phyloP scores from a whole-genome alignment of 2,329 filamentous ascomycete genomes.

The Penicillium griseofulvum region DNA sequence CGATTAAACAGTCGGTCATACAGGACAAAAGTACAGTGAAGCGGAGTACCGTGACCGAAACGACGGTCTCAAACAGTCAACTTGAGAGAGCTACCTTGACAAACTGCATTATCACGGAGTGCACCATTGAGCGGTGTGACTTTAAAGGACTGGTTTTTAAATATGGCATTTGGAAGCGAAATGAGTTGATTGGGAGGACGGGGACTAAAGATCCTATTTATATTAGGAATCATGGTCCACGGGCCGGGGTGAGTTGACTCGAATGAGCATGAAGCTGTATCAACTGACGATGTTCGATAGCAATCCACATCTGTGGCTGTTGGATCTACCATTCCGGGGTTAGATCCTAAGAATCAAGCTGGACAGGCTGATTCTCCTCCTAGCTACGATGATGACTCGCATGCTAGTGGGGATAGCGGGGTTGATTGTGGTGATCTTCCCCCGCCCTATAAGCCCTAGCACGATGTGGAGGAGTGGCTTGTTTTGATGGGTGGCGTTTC shows the following conservation, averaged over 20 bases:
- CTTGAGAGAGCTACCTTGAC: conserved; percentile 11
- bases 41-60: conserved; percentile 13
- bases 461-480: not conserved
- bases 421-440: not conserved
- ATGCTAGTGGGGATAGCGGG: not conserved
- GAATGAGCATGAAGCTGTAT: not conserved
- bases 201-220: conserved; percentile 16
- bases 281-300: not conserved
- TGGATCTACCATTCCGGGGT: not conserved
- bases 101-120: conserved; percentile 25
- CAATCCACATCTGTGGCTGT: not conserved
- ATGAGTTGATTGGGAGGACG: conserved; percentile 21
- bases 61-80: conserved; percentile 7
- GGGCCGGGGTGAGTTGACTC: not conserved
- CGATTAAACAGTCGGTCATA: conserved; percentile 13
- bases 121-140: conserved; percentile 18
- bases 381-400: not conserved
- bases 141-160: conserved; percentile 25
- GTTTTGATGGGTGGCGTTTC: not conserved
- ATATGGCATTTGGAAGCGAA: conserved; percentile 28
- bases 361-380: not conserved
- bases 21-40: conserved; percentile 10
- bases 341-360: not conserved
- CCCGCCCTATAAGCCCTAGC: not conserved
- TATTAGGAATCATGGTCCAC: conserved; percentile 2